Conservation (phyloP, 2,329 filamentous ascomycete genomes). For the Ophiocordyceps camponoti-leonardi region DNA sequence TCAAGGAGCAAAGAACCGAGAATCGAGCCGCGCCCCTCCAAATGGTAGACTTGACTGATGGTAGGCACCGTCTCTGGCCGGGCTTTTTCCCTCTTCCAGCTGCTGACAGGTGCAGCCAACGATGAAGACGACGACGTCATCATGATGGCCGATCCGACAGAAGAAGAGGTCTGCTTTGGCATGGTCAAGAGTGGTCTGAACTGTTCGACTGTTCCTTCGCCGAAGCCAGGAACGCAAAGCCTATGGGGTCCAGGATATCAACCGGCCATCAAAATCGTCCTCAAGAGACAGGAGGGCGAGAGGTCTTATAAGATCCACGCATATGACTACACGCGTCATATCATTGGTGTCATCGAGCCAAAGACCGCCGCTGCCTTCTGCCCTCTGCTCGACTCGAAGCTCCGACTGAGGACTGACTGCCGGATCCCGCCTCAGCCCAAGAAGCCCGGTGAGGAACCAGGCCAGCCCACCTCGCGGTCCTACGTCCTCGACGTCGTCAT, state of each 20-base stretch:
- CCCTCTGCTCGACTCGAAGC: constrained; percentile 52
- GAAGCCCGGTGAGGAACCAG: constrained; percentile 43
- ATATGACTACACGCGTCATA: constrained; percentile 50
- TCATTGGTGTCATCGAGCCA: constrained; percentile 62
- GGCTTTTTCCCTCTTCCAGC: constrained; percentile 4
- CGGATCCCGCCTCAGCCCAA: constrained; percentile 52
- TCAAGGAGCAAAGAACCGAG: constrained; percentile 39
- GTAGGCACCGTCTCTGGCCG: constrained; percentile 13
- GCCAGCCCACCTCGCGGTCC: constrained; percentile 40
- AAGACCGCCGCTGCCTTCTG: constrained; percentile 50
- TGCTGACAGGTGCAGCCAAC: constrained; percentile 21
- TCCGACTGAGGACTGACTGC: constrained; percentile 52
- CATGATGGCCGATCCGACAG: constrained; percentile 39
- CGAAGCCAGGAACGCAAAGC: constrained; percentile 43
- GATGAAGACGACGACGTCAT: constrained; percentile 40
- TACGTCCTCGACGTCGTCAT: constrained; percentile 57
- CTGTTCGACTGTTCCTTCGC: constrained; percentile 49
- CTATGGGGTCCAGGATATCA: constrained; percentile 44
- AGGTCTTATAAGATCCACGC: constrained; percentile 48
- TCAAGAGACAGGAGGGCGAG: constrained; percentile 42
- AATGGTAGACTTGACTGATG: constrained; percentile 41
- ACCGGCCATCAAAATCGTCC: constrained; percentile 57
- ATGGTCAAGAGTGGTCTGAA: constrained; percentile 54
- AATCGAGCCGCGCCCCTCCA: constrained; percentile 11
- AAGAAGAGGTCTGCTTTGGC: constrained; percentile 67